These are phyloP conservation scores for Boletellus sp. DNA, from an alignment of 768 basidiomycete genomes.

Conservation along the genomic window DNA sequence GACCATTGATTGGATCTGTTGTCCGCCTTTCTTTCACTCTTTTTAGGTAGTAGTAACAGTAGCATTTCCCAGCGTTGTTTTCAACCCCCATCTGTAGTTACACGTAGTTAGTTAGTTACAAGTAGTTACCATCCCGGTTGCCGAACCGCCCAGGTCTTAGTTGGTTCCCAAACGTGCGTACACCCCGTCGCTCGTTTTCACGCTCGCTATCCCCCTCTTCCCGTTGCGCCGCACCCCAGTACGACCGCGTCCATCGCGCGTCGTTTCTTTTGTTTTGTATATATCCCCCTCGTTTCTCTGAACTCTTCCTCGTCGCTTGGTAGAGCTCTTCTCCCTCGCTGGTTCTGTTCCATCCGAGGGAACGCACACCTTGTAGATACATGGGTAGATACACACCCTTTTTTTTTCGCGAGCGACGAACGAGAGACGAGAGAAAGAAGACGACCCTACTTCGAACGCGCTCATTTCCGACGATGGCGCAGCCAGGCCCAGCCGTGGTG, in stretches of 20 bases:
- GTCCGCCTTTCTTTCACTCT: conserved; percentile 1
- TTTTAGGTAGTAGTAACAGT: conserved; percentile 24
- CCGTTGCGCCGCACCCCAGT: too few species aligned
- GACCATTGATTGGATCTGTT: conserved; percentile 23
- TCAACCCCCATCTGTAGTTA: conserved; percentile 28
- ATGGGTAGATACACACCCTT: too few species aligned
- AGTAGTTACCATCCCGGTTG: conserved; percentile 24
- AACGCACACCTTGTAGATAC: too few species aligned
- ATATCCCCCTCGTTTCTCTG: background rate
- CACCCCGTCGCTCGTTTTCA: conserved; percentile 1
- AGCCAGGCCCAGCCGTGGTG: too few species aligned
- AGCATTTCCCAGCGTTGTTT: conserved; percentile 28
- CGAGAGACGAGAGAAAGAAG: too few species aligned
- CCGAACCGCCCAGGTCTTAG: conserved; percentile 34
- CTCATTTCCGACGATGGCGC: too few species aligned
- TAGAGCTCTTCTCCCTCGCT: too few species aligned
- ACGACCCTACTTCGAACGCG: too few species aligned
- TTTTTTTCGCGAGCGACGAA: too few species aligned
- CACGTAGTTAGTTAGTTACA: conserved; percentile 25
- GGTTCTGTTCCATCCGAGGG: too few species aligned
- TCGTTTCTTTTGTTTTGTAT: background rate
- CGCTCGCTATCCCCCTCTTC: background rate
- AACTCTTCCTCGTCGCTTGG: background rate
- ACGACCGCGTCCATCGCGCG: background rate
- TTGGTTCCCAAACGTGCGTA: conserved; percentile 11